Conservation (phyloP, 257 asterid genomes). For the Linaria vulgaris region DNA sequence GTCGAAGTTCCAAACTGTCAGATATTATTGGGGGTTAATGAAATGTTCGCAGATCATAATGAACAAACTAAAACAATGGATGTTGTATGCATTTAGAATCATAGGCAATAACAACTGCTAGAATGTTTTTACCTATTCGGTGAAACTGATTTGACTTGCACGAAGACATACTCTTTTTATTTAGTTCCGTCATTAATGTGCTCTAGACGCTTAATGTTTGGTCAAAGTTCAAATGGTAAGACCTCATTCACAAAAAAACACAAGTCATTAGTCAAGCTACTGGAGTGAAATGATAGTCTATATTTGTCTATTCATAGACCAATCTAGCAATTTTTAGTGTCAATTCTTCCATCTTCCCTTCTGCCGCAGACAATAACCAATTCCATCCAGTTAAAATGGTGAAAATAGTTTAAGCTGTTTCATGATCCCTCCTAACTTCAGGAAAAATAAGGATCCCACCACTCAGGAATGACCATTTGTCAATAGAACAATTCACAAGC, state of each 20-base stretch:
- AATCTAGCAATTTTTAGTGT: background rate
- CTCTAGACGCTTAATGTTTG: background rate
- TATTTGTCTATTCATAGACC: background rate
- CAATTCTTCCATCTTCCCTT: background rate
- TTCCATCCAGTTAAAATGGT: background rate
- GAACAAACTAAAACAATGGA: no score
- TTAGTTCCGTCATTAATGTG: background rate
- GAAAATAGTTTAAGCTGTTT: background rate
- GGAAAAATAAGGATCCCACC: background rate
- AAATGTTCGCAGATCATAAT: no score
- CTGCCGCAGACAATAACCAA: background rate
- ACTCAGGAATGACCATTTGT: background rate
- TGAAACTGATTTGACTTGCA: no score
- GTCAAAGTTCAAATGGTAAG: background rate
- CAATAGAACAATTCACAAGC: background rate
- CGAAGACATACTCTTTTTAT: background rate
- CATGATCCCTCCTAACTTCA: background rate
- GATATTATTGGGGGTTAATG: no score
- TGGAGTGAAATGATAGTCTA: background rate
- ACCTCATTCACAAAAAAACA: background rate
- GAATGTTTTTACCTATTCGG: background rate
- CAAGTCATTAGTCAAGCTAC: background rate
- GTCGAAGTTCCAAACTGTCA: slow-evolving; percentile 55
- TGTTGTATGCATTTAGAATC: no score
- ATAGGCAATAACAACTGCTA: no score